Percentiles rank a stretch among this genome's conserved stretches.
Conservation (phyloP, 2,329 filamentous ascomycete genomes). For the Aspergillaceae sp. region DNA sequence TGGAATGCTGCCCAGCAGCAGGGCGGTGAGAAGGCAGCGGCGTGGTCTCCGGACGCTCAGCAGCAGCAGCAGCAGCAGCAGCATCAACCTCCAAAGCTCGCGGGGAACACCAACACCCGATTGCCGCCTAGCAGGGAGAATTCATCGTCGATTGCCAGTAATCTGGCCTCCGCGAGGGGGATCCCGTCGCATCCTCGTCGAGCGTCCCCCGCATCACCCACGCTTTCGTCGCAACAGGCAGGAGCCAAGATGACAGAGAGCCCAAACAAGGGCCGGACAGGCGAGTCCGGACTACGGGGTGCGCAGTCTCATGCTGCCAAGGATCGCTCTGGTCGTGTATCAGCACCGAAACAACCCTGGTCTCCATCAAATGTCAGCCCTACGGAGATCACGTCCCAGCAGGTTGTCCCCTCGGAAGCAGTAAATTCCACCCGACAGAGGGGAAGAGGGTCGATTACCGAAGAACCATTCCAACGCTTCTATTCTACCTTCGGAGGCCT, state of each 20-base stretch:
- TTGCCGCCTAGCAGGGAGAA: constrained; percentile 54
- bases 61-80: constrained; percentile 5
- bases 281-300: constrained; percentile 20
- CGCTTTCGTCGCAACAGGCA: constrained; percentile 64
- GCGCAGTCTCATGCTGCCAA: constrained; percentile 12
- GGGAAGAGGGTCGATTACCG: constrained; percentile 29
- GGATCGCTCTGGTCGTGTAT: constrained; percentile 16
- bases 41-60: constrained; percentile 23
- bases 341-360: constrained; percentile 24
- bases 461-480: constrained; percentile 81
- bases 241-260: constrained; percentile 59
- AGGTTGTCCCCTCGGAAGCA: constrained; percentile 22
- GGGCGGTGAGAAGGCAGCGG: constrained; percentile 9
- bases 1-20: constrained; percentile 9
- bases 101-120: constrained; percentile 32
- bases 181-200: constrained; percentile 52
- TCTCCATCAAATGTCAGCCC: constrained; percentile 26
- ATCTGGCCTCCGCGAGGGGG: constrained; percentile 75
- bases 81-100: constrained; percentile 27
- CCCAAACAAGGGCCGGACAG: constrained; percentile 33
- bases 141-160: constrained; percentile 72
- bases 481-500: constrained; percentile 86
- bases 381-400: constrained; percentile 26
- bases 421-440: constrained; percentile 17
- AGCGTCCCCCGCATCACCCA: constrained; percentile 60